Percentiles rank a stretch among this genome's conserved stretches.
Evolutionary conservation across 2,329 filamentous ascomycete genomes (phyloP).

Genomic region (Aspergillus aculeatinus): DNA sequence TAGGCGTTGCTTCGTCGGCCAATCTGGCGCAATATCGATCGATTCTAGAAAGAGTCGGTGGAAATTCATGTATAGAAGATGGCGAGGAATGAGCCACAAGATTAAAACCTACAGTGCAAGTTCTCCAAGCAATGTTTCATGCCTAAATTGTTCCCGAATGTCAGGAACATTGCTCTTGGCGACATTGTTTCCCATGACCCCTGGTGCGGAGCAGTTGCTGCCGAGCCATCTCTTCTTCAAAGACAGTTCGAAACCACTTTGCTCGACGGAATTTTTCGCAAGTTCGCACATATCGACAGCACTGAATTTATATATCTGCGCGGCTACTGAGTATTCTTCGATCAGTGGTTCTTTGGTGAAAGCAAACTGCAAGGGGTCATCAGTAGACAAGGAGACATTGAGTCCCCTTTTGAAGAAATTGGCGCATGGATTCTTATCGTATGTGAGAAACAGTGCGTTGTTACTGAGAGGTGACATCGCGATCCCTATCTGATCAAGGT

Average conservation of each 20-base stretch:
- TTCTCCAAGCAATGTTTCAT: slow-evolving; percentile 83
- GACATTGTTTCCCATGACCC: slow-evolving; percentile 84
- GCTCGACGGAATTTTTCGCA: slow-evolving; percentile 91
- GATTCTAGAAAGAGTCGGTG: slow-evolving; percentile 3
- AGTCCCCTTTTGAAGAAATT: slow-evolving; percentile 93
- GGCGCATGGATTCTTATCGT: slow-evolving; percentile 94
- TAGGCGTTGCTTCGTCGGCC: slow-evolving; percentile 30
- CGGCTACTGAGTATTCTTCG: slow-evolving; percentile 95
- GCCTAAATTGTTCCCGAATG: slow-evolving; percentile 82
- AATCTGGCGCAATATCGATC: slow-evolving; percentile 16
- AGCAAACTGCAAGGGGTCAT: slow-evolving; percentile 95
- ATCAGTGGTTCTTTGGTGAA: slow-evolving; percentile 98
- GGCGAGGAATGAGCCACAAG: background rate
- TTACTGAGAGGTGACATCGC: slow-evolving; percentile 99
- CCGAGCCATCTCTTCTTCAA: slow-evolving; percentile 94
- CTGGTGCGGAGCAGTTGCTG: slow-evolving; percentile 70
- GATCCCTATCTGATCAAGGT: slow-evolving; percentile 95
- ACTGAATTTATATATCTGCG: slow-evolving; percentile 96
- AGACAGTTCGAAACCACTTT: slow-evolving; percentile 87
- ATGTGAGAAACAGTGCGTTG: slow-evolving; percentile 92
- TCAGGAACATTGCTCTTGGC: slow-evolving; percentile 96
- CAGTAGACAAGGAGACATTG: slow-evolving; percentile 93
- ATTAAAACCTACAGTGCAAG: slow-evolving; percentile 66
- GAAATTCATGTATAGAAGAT: background rate
- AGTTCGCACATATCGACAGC: slow-evolving; percentile 98